These are phyloP conservation scores for Pichia sporocuriosa DNA, from an alignment of 805 yeast species.

Conservation along the genomic window DNA sequence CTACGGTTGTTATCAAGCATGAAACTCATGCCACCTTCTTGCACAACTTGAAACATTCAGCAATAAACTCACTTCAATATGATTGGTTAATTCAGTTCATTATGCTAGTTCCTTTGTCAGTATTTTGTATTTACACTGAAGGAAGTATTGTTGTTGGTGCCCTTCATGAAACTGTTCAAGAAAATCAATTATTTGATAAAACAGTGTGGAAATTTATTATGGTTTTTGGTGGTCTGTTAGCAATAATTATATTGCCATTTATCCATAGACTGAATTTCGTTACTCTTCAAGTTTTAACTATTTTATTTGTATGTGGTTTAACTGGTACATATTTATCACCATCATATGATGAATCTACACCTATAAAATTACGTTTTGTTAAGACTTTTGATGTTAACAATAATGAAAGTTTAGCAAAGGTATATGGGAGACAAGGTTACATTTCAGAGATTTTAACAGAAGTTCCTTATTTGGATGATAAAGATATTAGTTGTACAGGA, in stretches of 20 bases:
- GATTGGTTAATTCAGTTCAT: conserved; percentile 80
- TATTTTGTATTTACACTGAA: conserved; percentile 46
- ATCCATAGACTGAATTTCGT: conserved; percentile 57
- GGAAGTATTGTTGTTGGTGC: conserved; percentile 59
- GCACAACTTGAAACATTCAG: conserved; percentile 24
- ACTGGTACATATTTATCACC: conserved; percentile 32
- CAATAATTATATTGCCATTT: conserved; percentile 58
- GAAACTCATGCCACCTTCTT: conserved; percentile 23
- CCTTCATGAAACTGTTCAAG: conserved; percentile 64
- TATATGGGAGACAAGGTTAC: conserved; percentile 43
- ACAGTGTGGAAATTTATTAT: conserved; percentile 33
- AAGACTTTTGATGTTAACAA: conserved; percentile 48
- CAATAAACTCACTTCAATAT: conserved; percentile 46
- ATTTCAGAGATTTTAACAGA: conserved; percentile 44
- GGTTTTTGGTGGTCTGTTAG: conserved; percentile 31
- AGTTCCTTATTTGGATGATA: conserved; percentile 47
- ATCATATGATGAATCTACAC: conserved; percentile 59
- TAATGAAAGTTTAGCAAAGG: conserved; percentile 12
- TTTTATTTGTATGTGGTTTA: conserved; percentile 34
- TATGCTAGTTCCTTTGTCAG: conserved; percentile 57
- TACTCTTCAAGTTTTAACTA: conserved; percentile 38
- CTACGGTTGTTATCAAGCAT: conserved; percentile 22
- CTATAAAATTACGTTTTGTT: conserved; percentile 65
- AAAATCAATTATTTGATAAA: conserved; percentile 41
- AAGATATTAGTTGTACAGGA: conserved; percentile 26